These are phyloP conservation scores for Cladosporium cucumerinum DNA, from an alignment of 2,329 filamentous ascomycete species.

Conservation along the genomic window DNA sequence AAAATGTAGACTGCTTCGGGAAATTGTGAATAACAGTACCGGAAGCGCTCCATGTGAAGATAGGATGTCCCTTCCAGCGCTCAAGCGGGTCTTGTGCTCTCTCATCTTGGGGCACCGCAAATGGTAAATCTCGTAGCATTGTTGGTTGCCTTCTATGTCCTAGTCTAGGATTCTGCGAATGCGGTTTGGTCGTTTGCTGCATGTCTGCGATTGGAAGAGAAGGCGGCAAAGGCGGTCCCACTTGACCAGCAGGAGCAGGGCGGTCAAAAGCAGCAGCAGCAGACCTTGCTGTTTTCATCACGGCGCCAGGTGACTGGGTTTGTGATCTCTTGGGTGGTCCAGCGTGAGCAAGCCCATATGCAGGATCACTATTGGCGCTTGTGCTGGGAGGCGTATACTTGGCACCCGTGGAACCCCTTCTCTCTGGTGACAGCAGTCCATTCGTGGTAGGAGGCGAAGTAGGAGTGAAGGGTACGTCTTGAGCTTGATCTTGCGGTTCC, in stretches of 20 bases:
- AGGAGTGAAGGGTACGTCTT: conserved; percentile 19
- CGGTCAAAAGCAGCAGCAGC: conserved; percentile 28
- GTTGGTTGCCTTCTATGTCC: conserved; percentile 43
- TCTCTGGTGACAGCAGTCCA: conserved; percentile 24
- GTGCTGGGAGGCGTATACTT: conserved; percentile 46
- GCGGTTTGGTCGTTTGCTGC: conserved; percentile 6
- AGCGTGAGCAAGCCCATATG: conserved; percentile 30
- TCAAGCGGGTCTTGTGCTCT: conserved; percentile 69
- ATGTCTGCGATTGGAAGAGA: conserved; percentile 26
- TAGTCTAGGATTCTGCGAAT: background rate
- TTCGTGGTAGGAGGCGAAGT: conserved; percentile 40
- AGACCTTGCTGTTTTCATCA: conserved; percentile 48
- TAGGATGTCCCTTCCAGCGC: conserved; percentile 84
- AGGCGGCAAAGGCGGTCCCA: conserved; percentile 9
- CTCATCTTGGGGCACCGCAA: conserved; percentile 55
- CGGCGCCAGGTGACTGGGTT: conserved; percentile 59
- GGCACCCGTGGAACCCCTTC: conserved; percentile 17
- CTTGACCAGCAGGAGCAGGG: conserved; percentile 11
- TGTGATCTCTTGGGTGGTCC: conserved; percentile 36
- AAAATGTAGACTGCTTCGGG: conserved; percentile 83
- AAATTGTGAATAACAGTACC: conserved; percentile 81
- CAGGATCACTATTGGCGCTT: conserved; percentile 8
- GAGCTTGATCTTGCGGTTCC: conserved; percentile 28
- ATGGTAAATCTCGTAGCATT: conserved; percentile 46
- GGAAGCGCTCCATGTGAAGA: conserved; percentile 85